Evolutionary conservation across 2,329 filamentous ascomycete genomes (phyloP).

Genomic region (Cladorrhinum sp.): DNA sequence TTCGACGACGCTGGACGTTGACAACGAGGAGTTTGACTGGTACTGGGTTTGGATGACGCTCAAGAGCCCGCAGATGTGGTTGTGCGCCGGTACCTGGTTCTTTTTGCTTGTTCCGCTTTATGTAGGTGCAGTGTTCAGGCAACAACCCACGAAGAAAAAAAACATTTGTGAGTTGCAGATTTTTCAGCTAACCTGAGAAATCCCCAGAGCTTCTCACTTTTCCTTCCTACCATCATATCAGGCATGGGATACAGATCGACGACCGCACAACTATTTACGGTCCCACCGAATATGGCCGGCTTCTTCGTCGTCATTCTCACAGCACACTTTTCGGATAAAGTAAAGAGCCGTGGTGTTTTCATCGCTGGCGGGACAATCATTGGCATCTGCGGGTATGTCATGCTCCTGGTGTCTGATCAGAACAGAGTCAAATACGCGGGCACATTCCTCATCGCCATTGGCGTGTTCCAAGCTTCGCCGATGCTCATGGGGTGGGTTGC

Average conservation of each 20-base stretch:
- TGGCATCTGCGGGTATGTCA: constrained; percentile 14
- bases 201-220: constrained; percentile 40
- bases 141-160: no score
- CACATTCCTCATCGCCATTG: constrained; percentile 34
- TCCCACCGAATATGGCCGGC: constrained; percentile 36
- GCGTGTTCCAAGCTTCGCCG: constrained; percentile 30
- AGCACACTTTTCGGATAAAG: constrained; percentile 34
- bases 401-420: constrained; percentile 26
- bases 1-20: constrained; percentile 29
- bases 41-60: constrained; percentile 37
- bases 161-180: no score
- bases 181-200: background rate
- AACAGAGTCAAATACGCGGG: constrained; percentile 36
- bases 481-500: constrained; percentile 38
- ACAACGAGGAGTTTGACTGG: constrained; percentile 40
- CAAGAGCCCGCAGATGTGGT: constrained; percentile 30
- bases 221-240: constrained; percentile 44
- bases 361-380: constrained; percentile 30
- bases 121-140: constrained; percentile 23
- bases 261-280: constrained; percentile 37
- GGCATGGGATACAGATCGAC: constrained; percentile 41
- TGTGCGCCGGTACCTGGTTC: constrained; percentile 29
- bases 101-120: constrained; percentile 31
- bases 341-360: constrained; percentile 32
- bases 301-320: constrained; percentile 34